Percentiles rank a stretch among this genome's conserved stretches.
Conservation (phyloP, 2,329 filamentous ascomycete species). For the Venturia nashicola region DNA sequence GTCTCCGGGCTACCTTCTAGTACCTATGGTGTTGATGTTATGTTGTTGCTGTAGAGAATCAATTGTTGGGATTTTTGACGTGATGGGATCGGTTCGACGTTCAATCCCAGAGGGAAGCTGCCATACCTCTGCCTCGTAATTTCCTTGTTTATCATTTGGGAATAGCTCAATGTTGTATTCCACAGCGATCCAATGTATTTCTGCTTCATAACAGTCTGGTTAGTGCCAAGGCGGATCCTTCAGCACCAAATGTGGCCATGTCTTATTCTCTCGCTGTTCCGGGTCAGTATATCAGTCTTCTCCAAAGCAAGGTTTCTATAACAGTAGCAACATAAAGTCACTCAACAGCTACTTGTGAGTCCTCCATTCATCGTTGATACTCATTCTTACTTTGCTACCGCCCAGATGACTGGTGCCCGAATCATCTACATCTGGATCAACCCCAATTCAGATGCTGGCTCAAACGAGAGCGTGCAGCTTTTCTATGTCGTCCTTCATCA, state of each 20-base stretch:
- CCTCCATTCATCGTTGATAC: background rate
- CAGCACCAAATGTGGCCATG: background rate
- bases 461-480: background rate
- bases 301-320: background rate
- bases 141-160: background rate
- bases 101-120: background rate
- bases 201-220: background rate
- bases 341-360: background rate
- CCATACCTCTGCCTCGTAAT: background rate
- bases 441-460: background rate
- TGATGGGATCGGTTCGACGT: background rate
- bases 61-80: background rate
- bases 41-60: background rate
- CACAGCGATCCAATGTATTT: too few species aligned
- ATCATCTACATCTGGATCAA: background rate
- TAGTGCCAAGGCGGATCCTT: background rate
- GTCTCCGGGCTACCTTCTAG: too few species aligned
- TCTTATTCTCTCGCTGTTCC: background rate
- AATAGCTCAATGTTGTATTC: background rate
- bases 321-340: background rate
- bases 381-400: background rate
- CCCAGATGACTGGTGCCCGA: background rate
- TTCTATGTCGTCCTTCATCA: background rate
- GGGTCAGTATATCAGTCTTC: background rate
- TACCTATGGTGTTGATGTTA: background rate